Base-by-base conservation (phyloP, 2,329 filamentous ascomycete genomes). In the Ascochyta clinopodiicola region DNA sequence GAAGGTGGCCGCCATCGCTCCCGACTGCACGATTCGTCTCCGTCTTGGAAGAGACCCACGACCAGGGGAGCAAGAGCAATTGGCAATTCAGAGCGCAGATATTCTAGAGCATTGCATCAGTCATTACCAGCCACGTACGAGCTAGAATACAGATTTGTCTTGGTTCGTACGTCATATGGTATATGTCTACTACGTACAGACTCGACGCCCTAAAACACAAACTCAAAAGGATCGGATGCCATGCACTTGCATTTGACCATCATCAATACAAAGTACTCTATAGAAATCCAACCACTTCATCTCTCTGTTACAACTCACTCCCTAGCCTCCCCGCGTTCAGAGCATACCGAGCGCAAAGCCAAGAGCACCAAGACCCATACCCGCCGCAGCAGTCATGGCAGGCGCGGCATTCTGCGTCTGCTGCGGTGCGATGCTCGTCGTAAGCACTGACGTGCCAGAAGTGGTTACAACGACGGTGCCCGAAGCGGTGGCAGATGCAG, bases 271-370 rank as follows among this genome's bases (percentile, higher is more conserved):
- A 17, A n/a, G 2, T 17, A 10, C n/a, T n/a, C 15, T 2, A 1
- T 17, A 15, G 13, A 17, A 17, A 22, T 6, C 24, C 2, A n/a
- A 17, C n/a, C 12, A 22, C n/a, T 6, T 27, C 24, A 17, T 13
- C 32, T 35, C n/a, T 17, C 32, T 35, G 6, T 17, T n/a, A 6
- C 15, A 35, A 35, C n/a, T 35, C n/a, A 15, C 6, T 35, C 32
- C 15, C 32, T 35, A 15, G 9, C 15, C 10, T 7, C 2, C 8
- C 27, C n/a, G 9, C 6, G 32, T 17, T 15, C 57, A 67, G 40
- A 67, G 51, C 57, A 66, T 57, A 4, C 62, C 62, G 19, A 68
- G 39, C 8, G 59, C 65, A 21, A 68, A 24, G 3, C 62, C 63
- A 17, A 67, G 39, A 9, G 59, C 62, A 32, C 65, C 65, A 25